Base-by-base conservation (phyloP, 306 rosid species). In the Lathyrus sativus region DNA sequence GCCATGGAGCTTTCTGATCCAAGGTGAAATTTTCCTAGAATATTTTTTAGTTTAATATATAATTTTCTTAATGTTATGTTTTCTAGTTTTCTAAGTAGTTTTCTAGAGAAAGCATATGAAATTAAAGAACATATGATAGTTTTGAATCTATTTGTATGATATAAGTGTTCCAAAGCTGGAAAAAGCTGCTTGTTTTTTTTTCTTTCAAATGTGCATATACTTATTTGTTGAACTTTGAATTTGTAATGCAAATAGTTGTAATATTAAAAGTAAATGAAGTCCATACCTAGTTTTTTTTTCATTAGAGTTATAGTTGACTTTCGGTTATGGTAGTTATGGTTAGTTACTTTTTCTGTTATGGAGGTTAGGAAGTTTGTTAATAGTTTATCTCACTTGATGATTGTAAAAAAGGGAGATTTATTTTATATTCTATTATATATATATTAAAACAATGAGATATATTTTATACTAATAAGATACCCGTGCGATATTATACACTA, bases 1-100 rank as follows among this genome's bases (percentile, higher is more conserved):
- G 96, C 98, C 70, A 91, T 91, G 96, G 98, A 91, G 70, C 98
- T 91, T 55, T 91, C 98, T 7, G 98, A 96, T 69, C 98, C 98
- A 8, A 80, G 98, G 65, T 91, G 86, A 88, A 38, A 5, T 37
- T 42, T 68, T 63, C 72, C 43, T 48, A 35, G 66, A 28, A 33
- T 45, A 2, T 9, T 51, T 11, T 45, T 51, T 68, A n/a, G 61
- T 17, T 62, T 63, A 49, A 41, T 35, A 2, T 38, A 56, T 42
- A 13, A 22, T 49, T 11, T 45, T 17, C 7, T 39, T 11, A 4
- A 19, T 11, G 19, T 77, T 70, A 3, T n/a, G 15, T 58, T 43
- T 11, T 28, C 26, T 65, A 43, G 57, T 49, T 53, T 74, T 41
- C 29, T 48, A 64, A 45, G 12, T 64, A 42, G 39, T 29, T 59